phyloP scores from a whole-genome alignment of 805 yeast species.

The Candida gorgasii region DNA sequence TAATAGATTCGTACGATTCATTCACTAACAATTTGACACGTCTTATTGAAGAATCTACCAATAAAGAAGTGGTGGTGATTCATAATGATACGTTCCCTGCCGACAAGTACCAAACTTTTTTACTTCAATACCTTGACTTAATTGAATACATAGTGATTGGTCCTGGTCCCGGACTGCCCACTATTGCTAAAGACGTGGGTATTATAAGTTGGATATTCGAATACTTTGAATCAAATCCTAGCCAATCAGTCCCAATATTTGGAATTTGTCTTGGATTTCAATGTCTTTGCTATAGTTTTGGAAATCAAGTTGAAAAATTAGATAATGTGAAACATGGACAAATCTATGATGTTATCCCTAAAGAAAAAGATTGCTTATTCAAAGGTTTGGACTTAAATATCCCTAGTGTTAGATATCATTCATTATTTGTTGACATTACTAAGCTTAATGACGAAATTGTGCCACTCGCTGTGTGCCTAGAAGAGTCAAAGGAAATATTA shows the following conservation, averaged over 20 bases:
- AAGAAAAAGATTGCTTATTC: constrained; percentile 28
- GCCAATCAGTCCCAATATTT: constrained; percentile 56
- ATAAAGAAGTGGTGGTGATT: constrained; percentile 52
- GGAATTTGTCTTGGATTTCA: constrained; percentile 97
- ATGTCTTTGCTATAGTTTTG: constrained; percentile 65
- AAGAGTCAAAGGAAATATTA: constrained; percentile 40
- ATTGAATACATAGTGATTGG: constrained; percentile 85
- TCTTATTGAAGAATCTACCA: constrained; percentile 56
- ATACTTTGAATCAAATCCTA: constrained; percentile 11
- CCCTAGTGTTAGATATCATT: constrained; percentile 85
- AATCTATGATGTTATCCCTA: constrained; percentile 54
- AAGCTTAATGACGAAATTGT: constrained; percentile 34
- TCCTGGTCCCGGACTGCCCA: constrained; percentile 97
- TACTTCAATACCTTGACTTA: constrained; percentile 44
- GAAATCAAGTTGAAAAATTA: constrained; percentile 55
- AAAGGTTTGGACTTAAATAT: constrained; percentile 3
- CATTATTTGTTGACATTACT: constrained; percentile 55
- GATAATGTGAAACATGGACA: constrained; percentile 82
- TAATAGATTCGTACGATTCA: constrained; percentile 93
- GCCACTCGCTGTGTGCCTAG: constrained; percentile 64
- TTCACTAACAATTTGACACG: constrained; percentile 80
- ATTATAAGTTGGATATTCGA: constrained; percentile 61
- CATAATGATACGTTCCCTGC: constrained; percentile 58
- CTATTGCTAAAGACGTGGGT: constrained; percentile 62
- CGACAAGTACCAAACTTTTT: constrained; percentile 30